Percentiles rank a stretch among this genome's conserved stretches.
phyloP scores from a whole-genome alignment of 139 green algal genomes.

The Chlamydomonas eustigma region DNA sequence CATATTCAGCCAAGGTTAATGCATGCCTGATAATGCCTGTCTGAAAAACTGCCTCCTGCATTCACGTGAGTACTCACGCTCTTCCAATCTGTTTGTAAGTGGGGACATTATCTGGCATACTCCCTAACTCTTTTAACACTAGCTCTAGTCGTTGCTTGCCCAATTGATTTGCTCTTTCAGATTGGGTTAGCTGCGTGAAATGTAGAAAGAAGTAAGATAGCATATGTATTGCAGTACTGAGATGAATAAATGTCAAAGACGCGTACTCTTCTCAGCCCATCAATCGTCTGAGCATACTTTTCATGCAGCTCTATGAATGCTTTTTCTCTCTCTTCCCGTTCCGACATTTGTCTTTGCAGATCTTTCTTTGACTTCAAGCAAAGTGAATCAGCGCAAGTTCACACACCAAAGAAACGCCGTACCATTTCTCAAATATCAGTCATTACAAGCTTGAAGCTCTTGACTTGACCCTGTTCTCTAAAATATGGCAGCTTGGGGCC shows the following conservation, averaged over 20 bases:
- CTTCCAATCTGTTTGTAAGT: conserved; percentile 32
- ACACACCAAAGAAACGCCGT: no score
- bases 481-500: neutral
- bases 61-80: conserved; percentile 27
- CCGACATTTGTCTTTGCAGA: no score
- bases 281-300: neutral
- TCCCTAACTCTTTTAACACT: conserved; percentile 23
- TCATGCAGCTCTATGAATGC: neutral
- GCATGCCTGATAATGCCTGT: no score
- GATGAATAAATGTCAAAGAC: neutral
- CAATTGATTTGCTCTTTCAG: neutral
- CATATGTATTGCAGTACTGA: neutral
- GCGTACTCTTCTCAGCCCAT: neutral
- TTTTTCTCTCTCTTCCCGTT: neutral
- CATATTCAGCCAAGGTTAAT: no score
- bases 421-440: no score
- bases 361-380: no score
- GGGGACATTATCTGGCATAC: conserved; percentile 19
- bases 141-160: conserved; percentile 19
- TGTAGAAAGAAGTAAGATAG: no score
- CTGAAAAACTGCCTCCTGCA: no score
- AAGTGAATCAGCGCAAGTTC: no score
- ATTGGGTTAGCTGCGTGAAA: conserved; percentile 3
- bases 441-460: no score
- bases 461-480: neutral